These are phyloP conservation scores for Lichtheimia hyalospora DNA, from an alignment of 371 early-diverging fungal species.

Conservation along the genomic window DNA sequence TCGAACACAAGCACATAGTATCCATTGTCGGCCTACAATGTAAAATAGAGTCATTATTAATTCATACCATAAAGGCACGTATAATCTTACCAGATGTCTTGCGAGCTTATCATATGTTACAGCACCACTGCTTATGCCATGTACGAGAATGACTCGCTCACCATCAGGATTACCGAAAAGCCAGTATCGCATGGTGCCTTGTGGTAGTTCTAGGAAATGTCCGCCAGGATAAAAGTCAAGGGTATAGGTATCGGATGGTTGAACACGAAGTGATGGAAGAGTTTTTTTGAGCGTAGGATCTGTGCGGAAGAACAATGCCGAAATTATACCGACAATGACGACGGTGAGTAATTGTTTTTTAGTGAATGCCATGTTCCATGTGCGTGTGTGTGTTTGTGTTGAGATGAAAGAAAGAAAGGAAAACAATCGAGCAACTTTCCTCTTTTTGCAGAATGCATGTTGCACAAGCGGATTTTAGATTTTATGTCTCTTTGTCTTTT, in stretches of 20 bases:
- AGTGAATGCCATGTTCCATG: too few relatives aligned
- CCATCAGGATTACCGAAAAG: constrained; percentile 52
- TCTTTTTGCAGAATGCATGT: too few relatives aligned
- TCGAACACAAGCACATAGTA: constrained; percentile 54
- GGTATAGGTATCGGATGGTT: constrained; percentile 27
- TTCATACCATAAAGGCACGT: too few relatives aligned
- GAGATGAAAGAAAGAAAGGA: too few relatives aligned
- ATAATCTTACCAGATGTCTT: constrained; percentile 23
- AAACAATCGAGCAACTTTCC: too few relatives aligned
- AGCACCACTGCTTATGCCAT: constrained; percentile 51
- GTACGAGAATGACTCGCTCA: constrained; percentile 51
- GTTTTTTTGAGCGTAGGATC: constrained; percentile 5
- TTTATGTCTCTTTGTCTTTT: too few relatives aligned
- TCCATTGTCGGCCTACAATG: constrained; percentile 37
- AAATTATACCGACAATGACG: too few relatives aligned
- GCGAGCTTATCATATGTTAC: constrained; percentile 30
- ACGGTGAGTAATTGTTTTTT: too few relatives aligned
- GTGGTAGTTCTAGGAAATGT: constrained; percentile 33
- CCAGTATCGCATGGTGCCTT: constrained; percentile 57
- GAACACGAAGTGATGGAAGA: constrained; percentile 30
- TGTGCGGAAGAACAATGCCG: too few relatives aligned
- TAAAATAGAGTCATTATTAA: too few relatives aligned
- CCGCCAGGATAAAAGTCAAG: constrained; percentile 44
- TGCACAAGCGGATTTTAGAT: too few relatives aligned
- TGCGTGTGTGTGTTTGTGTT: too few relatives aligned